Base-by-base conservation (phyloP, 306 rosid species). In the Lablab purpureus region DNA sequence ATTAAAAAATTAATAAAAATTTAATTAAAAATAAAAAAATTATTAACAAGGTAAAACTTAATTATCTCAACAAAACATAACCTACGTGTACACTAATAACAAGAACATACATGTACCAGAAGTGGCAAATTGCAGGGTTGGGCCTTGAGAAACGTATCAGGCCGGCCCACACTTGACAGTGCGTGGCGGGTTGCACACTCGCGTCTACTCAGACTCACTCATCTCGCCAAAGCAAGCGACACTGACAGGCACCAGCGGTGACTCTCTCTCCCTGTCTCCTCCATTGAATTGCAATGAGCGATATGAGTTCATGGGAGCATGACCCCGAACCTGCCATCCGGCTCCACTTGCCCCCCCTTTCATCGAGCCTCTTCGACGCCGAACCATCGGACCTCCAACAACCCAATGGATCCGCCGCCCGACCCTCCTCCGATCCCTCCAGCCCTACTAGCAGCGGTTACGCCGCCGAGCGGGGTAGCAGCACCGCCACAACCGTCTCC, bases 381-480 rank as follows among this genome's bases (percentile, higher is more conserved):
- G 89, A 90, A 46, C 45, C 54, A 10, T 62, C 75, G 23, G 34
- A 70, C 7, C 59, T 19, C 55, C 88, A 46, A 41, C 86, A 62
- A 43, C 71, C 69, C 17, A 84, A 85, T 76, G 96, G 86, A 73
- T 87, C 89, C 54, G 65, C 68, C 64, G 28, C n/a, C 34, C 49
- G 19, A 73, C 79, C 64, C 23, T 78, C 52, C 58, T 82, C 79
- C 13, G 76, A 83, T 1, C 94, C 88, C 11, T 74, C 89, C 22
- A 90, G 91, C 79, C 94, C 96, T 10, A 89, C 91, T 79, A 94
- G 98, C 75, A 94, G 91, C 67, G 95, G 92, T 32, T 91, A 90
- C 71, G 95, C 91, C 5, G 93, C 90, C 18, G 98, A 87, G 62
- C 85, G 97, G 19, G 97, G 98, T 28, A 91, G 90, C 58, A 90